These are phyloP conservation scores for Fulvia fulva DNA, from an alignment of 2,329 filamentous ascomycete genomes.

Conservation along the genomic window DNA sequence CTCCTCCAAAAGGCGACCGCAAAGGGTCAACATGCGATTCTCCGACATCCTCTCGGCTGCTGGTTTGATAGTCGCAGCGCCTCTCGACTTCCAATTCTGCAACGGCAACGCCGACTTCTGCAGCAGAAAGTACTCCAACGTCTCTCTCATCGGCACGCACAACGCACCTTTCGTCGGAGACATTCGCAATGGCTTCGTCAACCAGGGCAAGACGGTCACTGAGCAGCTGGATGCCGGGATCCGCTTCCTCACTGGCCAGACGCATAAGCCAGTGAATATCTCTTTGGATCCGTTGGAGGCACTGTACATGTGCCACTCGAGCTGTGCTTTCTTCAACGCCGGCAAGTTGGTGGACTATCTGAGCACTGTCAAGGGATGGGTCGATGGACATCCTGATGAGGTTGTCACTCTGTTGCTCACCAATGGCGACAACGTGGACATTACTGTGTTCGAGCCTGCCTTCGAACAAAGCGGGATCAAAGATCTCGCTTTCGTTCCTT, in stretches of 20 bases:
- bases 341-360: conserved; percentile 56
- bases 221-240: conserved; percentile 59
- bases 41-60: background rate
- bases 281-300: conserved; percentile 32
- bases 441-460: conserved; percentile 38
- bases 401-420: conserved; percentile 80
- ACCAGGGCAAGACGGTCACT: conserved; percentile 55
- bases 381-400: conserved; percentile 68
- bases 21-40: background rate
- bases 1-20: no score
- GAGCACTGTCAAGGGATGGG: conserved; percentile 54
- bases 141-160: conserved; percentile 60
- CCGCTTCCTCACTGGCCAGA: conserved; percentile 62
- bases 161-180: conserved; percentile 61
- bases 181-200: conserved; percentile 43
- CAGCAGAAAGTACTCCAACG: conserved; percentile 53
- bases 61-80: background rate
- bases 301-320: conserved; percentile 62
- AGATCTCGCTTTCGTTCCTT: conserved; percentile 39
- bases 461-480: conserved; percentile 51
- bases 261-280: conserved; percentile 46
- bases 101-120: conserved; percentile 58
- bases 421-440: conserved; percentile 58
- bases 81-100: conserved; percentile 37
- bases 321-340: conserved; percentile 49